These are phyloP conservation scores for Apiospora aurea DNA, from an alignment of 2,329 filamentous ascomycete species.

Conservation along the genomic window DNA sequence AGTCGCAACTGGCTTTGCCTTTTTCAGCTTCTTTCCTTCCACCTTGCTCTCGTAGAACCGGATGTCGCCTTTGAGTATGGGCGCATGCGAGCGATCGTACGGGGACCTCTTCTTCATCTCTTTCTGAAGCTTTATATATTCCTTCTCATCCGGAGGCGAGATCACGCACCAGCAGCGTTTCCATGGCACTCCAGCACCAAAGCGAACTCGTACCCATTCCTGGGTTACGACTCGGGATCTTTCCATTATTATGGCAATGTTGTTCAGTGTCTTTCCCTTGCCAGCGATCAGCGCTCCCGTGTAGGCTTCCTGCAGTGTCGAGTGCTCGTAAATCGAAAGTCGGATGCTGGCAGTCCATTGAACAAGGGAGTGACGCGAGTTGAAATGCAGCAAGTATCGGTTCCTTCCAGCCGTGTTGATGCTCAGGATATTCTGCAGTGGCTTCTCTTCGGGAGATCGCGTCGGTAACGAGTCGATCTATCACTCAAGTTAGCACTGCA, in stretches of 20 bases:
- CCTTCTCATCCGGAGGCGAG: slow-evolving; percentile 91
- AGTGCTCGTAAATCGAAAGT: slow-evolving; percentile 92
- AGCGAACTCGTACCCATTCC: slow-evolving; percentile 94
- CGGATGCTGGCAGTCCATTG: slow-evolving; percentile 97
- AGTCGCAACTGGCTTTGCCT: slow-evolving; percentile 86
- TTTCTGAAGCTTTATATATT: slow-evolving; percentile 84
- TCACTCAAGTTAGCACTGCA: slow-evolving; percentile 29
- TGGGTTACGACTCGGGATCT: slow-evolving; percentile 78
- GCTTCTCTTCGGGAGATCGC: slow-evolving; percentile 75
- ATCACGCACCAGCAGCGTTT: slow-evolving; percentile 97
- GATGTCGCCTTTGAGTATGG: slow-evolving; percentile 82
- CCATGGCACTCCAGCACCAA: slow-evolving; percentile 96
- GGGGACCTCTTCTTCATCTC: slow-evolving; percentile 80
- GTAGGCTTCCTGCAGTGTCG: slow-evolving; percentile 93
- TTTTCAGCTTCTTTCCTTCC: slow-evolving; percentile 86
- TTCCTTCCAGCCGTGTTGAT: slow-evolving; percentile 96
- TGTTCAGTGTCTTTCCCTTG: slow-evolving; percentile 88
- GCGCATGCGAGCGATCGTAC: slow-evolving; percentile 75
- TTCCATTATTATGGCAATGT: slow-evolving; percentile 89
- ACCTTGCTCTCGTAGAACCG: slow-evolving; percentile 89
- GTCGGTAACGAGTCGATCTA: slow-evolving; percentile 91
- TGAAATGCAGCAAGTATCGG: slow-evolving; percentile 94
- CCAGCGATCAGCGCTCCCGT: slow-evolving; percentile 95
- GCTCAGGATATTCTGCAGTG: slow-evolving; percentile 92
- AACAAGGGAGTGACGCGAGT: slow-evolving; percentile 88